These are phyloP conservation scores for Globisporangium canariense DNA, from an alignment of 352 stramenopile genomes.

Conservation along the genomic window DNA sequence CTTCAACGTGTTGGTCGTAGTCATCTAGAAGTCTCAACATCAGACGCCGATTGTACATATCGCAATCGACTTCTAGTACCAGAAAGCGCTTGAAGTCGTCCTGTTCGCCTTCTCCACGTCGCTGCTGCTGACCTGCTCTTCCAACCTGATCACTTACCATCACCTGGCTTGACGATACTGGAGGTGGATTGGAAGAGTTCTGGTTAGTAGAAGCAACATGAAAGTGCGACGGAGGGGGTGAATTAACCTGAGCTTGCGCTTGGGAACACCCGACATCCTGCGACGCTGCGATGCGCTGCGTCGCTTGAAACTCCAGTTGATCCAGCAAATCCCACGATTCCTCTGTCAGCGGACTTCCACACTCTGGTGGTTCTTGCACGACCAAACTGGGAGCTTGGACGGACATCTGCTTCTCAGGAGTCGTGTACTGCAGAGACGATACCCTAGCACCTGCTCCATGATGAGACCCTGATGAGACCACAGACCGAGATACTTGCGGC, in stretches of 20 bases:
- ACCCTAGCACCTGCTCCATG: neutral
- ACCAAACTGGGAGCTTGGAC: slow-evolving; percentile 9
- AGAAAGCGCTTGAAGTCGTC: slow-evolving; percentile 57
- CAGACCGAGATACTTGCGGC: neutral
- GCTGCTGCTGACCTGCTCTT: neutral
- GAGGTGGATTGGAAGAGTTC: slow-evolving; percentile 10
- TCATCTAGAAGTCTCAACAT: slow-evolving; percentile 64
- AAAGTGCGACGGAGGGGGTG: slow-evolving; percentile 18
- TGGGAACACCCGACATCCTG: slow-evolving; percentile 11
- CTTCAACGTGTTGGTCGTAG: slow-evolving; percentile 54
- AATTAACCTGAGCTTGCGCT: slow-evolving; percentile 22
- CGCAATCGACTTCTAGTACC: slow-evolving; percentile 60
- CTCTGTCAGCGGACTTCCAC: slow-evolving; percentile 66
- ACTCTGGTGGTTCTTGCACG: slow-evolving; percentile 31
- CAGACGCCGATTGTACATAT: slow-evolving; percentile 47
- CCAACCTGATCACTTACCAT: slow-evolving; percentile 3
- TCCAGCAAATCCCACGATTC: slow-evolving; percentile 78
- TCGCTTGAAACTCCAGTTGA: slow-evolving; percentile 60
- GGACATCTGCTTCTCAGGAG: neutral
- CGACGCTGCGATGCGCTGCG: slow-evolving; percentile 29
- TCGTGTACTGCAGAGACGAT: slow-evolving; percentile 3
- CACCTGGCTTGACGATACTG: slow-evolving; percentile 9
- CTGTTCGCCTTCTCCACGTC: neutral
- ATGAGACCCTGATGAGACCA: neutral
- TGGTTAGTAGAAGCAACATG: slow-evolving; percentile 20